Evolutionary conservation across 2,329 filamentous ascomycete species (phyloP).

Genomic region (Hymenotorrendiella dingleyae): DNA sequence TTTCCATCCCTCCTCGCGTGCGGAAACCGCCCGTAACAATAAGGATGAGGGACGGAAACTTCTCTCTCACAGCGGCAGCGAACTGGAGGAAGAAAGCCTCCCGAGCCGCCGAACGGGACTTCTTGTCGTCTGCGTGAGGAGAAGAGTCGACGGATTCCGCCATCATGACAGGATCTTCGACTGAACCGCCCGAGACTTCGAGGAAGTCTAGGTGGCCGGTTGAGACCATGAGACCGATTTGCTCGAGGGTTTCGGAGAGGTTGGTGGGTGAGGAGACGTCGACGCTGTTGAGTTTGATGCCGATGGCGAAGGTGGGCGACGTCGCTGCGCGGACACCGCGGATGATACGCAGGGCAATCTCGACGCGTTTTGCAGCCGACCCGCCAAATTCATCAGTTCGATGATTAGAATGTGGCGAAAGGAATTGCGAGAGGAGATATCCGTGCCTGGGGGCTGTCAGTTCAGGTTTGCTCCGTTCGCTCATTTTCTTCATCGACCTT

Average conservation of each 20-base stretch:
- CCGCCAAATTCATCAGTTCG: constrained; percentile 65
- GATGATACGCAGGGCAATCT: constrained; percentile 61
- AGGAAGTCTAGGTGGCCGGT: constrained; percentile 59
- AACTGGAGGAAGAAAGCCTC: constrained; percentile 68
- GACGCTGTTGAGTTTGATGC: constrained; percentile 51
- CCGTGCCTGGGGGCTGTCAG: constrained; percentile 46
- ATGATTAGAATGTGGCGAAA: constrained; percentile 61
- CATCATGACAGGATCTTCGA: constrained; percentile 41
- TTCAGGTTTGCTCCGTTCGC: no score
- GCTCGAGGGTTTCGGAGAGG: constrained; percentile 49
- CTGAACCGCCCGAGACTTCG: constrained; percentile 60
- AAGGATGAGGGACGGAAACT: constrained; percentile 39
- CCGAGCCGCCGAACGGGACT: constrained; percentile 40
- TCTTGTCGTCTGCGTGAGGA: neutral
- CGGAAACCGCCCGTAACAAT: constrained; percentile 62
- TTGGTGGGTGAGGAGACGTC: constrained; percentile 39
- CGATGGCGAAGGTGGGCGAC: constrained; percentile 39
- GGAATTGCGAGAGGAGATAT: constrained; percentile 65
- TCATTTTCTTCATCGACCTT: no score
- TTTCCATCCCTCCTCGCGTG: constrained; percentile 43
- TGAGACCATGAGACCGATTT: constrained; percentile 44
- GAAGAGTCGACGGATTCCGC: constrained; percentile 1
- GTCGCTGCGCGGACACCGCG: constrained; percentile 46
- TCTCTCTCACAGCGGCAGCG: constrained; percentile 43
- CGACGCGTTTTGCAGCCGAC: constrained; percentile 62